Evolutionary conservation across 2,329 filamentous ascomycete species (phyloP).

Genomic region (Ascochyta koolunga): DNA sequence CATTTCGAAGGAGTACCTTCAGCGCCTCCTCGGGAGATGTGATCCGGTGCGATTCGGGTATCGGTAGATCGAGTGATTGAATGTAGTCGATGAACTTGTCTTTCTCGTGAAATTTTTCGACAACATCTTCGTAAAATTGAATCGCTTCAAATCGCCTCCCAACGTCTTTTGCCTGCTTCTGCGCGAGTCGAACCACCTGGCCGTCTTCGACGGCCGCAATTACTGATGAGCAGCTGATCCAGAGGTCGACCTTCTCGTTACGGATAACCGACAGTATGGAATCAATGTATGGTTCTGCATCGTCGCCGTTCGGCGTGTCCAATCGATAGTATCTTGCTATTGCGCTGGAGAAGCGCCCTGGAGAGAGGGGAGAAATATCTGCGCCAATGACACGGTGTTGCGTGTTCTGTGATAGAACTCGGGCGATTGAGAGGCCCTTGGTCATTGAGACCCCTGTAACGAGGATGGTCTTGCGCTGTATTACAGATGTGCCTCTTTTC

Average conservation of each 20-base stretch:
- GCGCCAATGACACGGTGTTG: constrained; percentile 76
- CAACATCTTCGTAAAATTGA: constrained; percentile 65
- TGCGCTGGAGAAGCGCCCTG: constrained; percentile 62
- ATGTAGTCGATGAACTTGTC: constrained; percentile 68
- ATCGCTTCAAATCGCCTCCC: constrained; percentile 66
- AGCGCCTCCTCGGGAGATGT: constrained; percentile 60
- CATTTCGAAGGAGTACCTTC: constrained; percentile 53
- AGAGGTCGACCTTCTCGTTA: constrained; percentile 68
- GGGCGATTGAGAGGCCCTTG: constrained; percentile 71
- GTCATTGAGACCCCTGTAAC: constrained; percentile 76
- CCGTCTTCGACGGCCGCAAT: constrained; percentile 70
- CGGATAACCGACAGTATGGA: constrained; percentile 64
- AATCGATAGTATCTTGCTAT: constrained; percentile 62
- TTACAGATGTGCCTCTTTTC: constrained; percentile 9
- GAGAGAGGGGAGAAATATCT: constrained; percentile 57
- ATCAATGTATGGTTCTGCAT: constrained; percentile 59
- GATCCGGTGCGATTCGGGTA: constrained; percentile 57
- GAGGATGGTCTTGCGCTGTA: constrained; percentile 61
- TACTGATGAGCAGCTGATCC: constrained; percentile 76
- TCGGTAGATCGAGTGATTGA: constrained; percentile 48
- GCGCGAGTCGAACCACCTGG: constrained; percentile 56
- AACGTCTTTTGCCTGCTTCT: constrained; percentile 56
- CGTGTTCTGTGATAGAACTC: constrained; percentile 65
- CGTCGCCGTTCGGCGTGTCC: constrained; percentile 42
- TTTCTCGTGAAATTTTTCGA: constrained; percentile 67